These are phyloP conservation scores for Periconia sp. DNA, from an alignment of 2,329 filamentous ascomycete species.

Conservation along the genomic window DNA sequence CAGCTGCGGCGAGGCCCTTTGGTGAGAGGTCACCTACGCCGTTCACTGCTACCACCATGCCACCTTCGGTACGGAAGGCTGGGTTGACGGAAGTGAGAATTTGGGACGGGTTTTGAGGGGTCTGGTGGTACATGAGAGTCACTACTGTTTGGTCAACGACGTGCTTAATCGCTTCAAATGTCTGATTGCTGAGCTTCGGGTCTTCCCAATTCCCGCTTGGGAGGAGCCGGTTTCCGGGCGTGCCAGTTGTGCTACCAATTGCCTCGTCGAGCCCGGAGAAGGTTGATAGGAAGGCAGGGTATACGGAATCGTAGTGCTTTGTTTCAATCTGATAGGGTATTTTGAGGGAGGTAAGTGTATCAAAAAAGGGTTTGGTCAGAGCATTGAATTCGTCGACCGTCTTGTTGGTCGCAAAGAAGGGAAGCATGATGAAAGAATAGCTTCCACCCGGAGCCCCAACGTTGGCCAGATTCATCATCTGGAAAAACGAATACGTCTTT, in stretches of 20 bases:
- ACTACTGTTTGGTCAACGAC: conserved; percentile 24
- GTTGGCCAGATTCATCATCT: conserved; percentile 6
- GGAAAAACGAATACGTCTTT: conserved; percentile 14
- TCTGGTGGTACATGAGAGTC: conserved; percentile 28
- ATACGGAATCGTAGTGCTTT: conserved; percentile 26
- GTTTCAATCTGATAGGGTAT: conserved; percentile 12
- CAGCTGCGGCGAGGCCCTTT: conserved; percentile 22
- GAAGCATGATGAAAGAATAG: conserved; percentile 10
- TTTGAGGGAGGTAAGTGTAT: conserved; percentile 11
- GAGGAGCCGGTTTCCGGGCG: conserved; percentile 38
- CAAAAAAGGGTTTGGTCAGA: conserved; percentile 15
- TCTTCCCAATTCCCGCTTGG: conserved; percentile 35
- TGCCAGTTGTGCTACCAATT: conserved; percentile 32
- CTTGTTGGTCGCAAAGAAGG: conserved; percentile 17
- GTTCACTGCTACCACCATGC: conserved; percentile 26
- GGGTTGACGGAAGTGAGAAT: conserved; percentile 32
- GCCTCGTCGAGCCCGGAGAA: conserved; percentile 24
- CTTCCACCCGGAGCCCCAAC: not conserved
- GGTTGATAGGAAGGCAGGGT: conserved; percentile 33
- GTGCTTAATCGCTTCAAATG: conserved; percentile 25
- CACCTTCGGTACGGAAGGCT: conserved; percentile 30
- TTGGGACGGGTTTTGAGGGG: conserved; percentile 14
- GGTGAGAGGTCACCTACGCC: conserved; percentile 19
- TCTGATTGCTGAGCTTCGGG: conserved; percentile 24
- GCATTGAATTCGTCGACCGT: conserved; percentile 12